Evolutionary conservation across 2,329 filamentous ascomycete genomes (phyloP), one percentile per base, ranked within the genome.

Genomic region (Mycosphaerella arachidis): DNA sequence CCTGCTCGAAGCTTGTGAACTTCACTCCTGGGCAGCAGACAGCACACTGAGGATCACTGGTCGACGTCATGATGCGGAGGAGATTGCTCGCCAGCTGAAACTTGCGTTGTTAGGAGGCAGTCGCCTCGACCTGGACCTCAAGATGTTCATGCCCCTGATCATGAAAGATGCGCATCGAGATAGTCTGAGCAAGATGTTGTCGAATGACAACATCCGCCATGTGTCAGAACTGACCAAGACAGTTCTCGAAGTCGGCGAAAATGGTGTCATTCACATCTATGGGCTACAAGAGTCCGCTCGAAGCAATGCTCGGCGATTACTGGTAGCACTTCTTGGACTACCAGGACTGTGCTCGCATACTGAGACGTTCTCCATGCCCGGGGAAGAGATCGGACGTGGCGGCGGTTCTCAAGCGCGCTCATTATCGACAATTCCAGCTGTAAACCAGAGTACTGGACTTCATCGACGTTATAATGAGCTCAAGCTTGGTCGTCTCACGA

Each of bases 31-130:
- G 51, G 63, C 57, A 51, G 63, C 61, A 10, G 65, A 71, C 33
- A 60, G 63, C 29, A 53, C 69, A 12, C 40, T 72, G 29, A 68
- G 70, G n/a, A 67, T 72, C 56, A 71, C 68, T n/a, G 71, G 63
- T 29, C 68, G 69, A 5, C 63, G 66, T 20, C 59, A 62, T 30
- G 68, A 70, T 51, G 69, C 70, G 6, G 67, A 70, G 48, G 67
- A 71, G 37, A 62, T 69, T 43, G 68, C 66, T 10, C 58, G 58
- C 13, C 61, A 64, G 37, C 50, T 72, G 29, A 57, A 68, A 52
- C 52, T 60, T 24, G 60, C 61, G n/a, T 51, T 71, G 16, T 43
- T 59, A 29, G 43, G 56, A 1, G 61, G 66, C 7, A 37, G 52
- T 45, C 58, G 55, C 5, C 57, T 65, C 6, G 57, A 61, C 12